These are phyloP conservation scores for Penicillium cataractarum DNA, from an alignment of 495 filamentous ascomycete genomes.

Conservation along the genomic window DNA sequence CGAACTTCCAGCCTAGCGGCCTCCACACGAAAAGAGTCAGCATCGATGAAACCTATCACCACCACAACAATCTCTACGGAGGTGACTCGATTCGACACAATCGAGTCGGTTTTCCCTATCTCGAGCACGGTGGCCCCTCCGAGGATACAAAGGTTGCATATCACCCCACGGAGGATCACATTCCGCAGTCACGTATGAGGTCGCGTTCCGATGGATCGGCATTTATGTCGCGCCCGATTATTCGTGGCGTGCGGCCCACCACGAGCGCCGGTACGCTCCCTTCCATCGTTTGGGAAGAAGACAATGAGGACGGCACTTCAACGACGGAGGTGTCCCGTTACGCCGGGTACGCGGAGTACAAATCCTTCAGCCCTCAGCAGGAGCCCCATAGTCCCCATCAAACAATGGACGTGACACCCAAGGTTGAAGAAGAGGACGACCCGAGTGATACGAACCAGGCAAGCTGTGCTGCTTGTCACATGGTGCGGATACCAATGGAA, in stretches of 20 bases:
- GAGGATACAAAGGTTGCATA: slow-evolving; percentile 23
- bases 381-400: slow-evolving; percentile 10
- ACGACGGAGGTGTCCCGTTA: slow-evolving; percentile 17
- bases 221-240: slow-evolving; percentile 43
- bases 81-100: slow-evolving; percentile 30
- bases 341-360: slow-evolving; percentile 11
- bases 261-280: slow-evolving; percentile 47
- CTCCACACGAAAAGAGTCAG: slow-evolving; percentile 42
- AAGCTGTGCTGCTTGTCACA: slow-evolving; percentile 54
- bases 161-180: slow-evolving; percentile 16
- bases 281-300: slow-evolving; percentile 45
- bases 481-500: slow-evolving; percentile 49
- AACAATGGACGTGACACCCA: slow-evolving; percentile 24
- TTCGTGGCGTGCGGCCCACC: slow-evolving; percentile 43
- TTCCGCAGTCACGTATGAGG: slow-evolving; percentile 44
- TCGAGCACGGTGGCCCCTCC: slow-evolving; percentile 11
- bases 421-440: slow-evolving; percentile 40
- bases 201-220: slow-evolving; percentile 53
- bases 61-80: slow-evolving; percentile 24
- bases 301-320: slow-evolving; percentile 31
- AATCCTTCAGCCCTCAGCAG: background rate
- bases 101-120: slow-evolving; percentile 28
- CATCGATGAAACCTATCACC: slow-evolving; percentile 40
- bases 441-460: slow-evolving; percentile 39
- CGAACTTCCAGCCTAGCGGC: slow-evolving; percentile 36